These are phyloP conservation scores for Phytophthora citrophthora DNA, from an alignment of 352 stramenopile species.

Conservation along the genomic window DNA sequence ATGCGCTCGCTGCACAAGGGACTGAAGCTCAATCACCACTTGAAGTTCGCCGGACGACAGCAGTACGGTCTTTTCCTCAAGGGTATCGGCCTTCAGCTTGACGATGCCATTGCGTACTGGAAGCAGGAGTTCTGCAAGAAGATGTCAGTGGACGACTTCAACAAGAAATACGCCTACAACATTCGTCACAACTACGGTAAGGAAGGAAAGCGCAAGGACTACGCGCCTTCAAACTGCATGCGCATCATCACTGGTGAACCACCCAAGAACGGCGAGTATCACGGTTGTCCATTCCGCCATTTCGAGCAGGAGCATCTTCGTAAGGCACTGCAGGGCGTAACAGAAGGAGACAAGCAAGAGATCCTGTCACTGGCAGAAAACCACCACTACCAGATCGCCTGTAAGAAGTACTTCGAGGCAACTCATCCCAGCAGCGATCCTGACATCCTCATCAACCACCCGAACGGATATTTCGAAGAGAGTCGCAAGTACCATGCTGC, in stretches of 20 bases:
- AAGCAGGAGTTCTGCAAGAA: constrained; percentile 93
- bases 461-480: constrained; percentile 98
- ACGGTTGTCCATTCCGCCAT: constrained; percentile 98
- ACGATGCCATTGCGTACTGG: constrained; percentile 97
- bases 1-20: constrained; percentile 96
- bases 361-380: constrained; percentile 93
- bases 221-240: constrained; percentile 96
- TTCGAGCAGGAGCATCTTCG: constrained; percentile 94
- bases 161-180: constrained; percentile 99
- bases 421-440: constrained; percentile 85
- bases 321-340: constrained; percentile 82
- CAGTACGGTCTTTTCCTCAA: constrained; percentile 99
- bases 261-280: constrained; percentile 94
- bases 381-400: constrained; percentile 98
- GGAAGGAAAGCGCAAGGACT: constrained; percentile 98
- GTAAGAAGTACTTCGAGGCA: constrained; percentile 97
- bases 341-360: constrained; percentile 89
- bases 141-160: constrained; percentile 97
- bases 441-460: constrained; percentile 97
- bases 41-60: constrained; percentile 97
- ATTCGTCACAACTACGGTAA: constrained; percentile 99
- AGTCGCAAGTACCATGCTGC: constrained; percentile 93
- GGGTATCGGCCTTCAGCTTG: constrained; percentile 95
- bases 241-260: constrained; percentile 98
- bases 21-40: constrained; percentile 95